Conservation (phyloP, 2,329 filamentous ascomycete genomes). For the Exophiala spinifera region DNA sequence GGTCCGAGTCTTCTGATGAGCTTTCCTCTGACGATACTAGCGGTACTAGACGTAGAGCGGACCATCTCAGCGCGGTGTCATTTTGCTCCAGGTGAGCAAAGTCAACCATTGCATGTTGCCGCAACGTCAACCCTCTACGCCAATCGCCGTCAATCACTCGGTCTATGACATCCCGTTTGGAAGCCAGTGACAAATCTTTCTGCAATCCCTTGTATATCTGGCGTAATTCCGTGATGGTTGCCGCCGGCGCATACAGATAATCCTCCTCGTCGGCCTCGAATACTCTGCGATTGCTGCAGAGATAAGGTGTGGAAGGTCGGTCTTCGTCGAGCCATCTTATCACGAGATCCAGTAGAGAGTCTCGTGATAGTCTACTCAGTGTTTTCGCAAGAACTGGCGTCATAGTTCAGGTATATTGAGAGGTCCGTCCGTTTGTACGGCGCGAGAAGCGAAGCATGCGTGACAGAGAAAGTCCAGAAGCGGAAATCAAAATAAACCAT, state of each 20-base stretch:
- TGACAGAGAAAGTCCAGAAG: background rate
- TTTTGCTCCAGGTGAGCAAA: conserved; percentile 54
- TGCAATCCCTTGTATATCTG: conserved; percentile 62
- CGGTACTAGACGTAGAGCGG: conserved; percentile 47
- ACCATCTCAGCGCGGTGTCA: conserved; percentile 52
- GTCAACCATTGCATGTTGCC: conserved; percentile 55
- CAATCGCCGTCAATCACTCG: conserved; percentile 57
- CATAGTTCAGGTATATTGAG: conserved; percentile 39
- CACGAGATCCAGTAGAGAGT: conserved; percentile 68
- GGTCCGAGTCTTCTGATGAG: conserved; percentile 13
- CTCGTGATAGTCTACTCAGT: conserved; percentile 67
- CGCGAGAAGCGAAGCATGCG: background rate
- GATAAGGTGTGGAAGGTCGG: conserved; percentile 58
- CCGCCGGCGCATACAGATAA: conserved; percentile 67
- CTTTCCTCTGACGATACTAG: conserved; percentile 20
- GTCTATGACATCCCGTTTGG: conserved; percentile 53
- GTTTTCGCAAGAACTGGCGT: conserved; percentile 64
- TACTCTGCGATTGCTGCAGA: conserved; percentile 49
- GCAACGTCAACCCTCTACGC: conserved; percentile 54
- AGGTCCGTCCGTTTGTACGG: conserved; percentile 57
- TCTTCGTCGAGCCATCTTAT: conserved; percentile 73
- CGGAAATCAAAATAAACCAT: background rate
- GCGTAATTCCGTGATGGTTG: conserved; percentile 63
- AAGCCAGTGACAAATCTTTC: conserved; percentile 40
- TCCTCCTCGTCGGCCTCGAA: conserved; percentile 57